Conservation (phyloP, 176 grass and related monocot genomes). For the Carex myosuroides region DNA sequence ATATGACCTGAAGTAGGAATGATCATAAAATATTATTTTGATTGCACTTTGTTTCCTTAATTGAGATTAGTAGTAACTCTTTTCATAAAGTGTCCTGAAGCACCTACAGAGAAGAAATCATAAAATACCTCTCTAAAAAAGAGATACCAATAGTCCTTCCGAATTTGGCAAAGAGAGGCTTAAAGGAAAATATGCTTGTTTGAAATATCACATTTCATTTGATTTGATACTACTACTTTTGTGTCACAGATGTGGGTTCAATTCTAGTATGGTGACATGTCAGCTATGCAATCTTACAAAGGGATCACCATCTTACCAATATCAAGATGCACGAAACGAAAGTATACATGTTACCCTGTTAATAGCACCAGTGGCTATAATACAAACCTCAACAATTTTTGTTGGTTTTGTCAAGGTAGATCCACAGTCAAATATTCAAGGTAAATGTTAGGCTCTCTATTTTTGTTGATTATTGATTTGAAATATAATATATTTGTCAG, state of each 20-base stretch:
- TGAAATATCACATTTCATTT: not conserved
- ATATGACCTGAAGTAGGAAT: not conserved
- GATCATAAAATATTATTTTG: not conserved
- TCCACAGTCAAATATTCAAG: not conserved
- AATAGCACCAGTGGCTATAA: not conserved
- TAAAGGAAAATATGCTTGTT: not conserved
- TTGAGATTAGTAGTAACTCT: not conserved
- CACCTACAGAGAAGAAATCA: too few relatives aligned
- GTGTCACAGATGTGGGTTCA: not conserved
- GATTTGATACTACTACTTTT: not conserved
- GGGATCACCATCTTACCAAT: slow-evolving; percentile 1
- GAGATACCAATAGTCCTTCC: too few relatives aligned
- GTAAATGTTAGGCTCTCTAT: not conserved
- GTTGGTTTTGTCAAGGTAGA: not conserved
- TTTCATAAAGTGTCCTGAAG: not conserved
- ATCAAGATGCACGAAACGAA: not conserved
- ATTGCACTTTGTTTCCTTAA: not conserved
- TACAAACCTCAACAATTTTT: not conserved
- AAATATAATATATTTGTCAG: not conserved
- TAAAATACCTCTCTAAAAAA: too few relatives aligned
- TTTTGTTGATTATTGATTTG: not conserved
- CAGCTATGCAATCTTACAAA: slow-evolving; percentile 9
- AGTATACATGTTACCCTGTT: not conserved
- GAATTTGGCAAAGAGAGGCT: not conserved
- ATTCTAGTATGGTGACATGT: slow-evolving; percentile 17